Evolutionary conservation across 345 rosid species (phyloP).

Genomic region (Anastatica hierochuntica): DNA sequence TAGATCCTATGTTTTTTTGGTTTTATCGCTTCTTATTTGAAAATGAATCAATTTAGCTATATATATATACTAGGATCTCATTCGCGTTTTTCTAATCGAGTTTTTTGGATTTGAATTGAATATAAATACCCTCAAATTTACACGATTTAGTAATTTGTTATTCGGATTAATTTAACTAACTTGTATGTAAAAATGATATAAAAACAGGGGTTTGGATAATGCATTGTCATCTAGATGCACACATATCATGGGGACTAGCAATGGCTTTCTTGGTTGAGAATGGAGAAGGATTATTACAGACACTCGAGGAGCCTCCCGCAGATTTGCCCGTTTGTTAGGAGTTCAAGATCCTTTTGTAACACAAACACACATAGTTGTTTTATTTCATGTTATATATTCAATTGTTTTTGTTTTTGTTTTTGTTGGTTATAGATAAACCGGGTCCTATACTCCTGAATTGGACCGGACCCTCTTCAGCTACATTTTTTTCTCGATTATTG

Average conservation of each 20-base stretch:
- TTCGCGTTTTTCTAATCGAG: no score
- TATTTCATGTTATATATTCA: constrained; percentile 9
- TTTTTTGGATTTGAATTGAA: no score
- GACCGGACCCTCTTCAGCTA: no score
- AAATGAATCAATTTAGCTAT: no score
- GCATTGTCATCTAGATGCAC: constrained; percentile 98
- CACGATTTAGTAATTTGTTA: background rate
- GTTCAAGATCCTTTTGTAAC: background rate
- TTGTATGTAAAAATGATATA: no score
- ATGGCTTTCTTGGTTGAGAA: constrained; percentile 81
- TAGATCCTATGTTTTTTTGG: no score
- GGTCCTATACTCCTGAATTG: no score
- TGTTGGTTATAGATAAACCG: constrained; percentile 4
- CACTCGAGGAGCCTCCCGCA: constrained; percentile 50
- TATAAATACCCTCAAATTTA: no score
- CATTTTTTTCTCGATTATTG: constrained; percentile 12
- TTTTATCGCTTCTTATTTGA: no score
- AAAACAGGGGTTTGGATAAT: constrained; percentile 83
- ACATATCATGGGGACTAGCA: constrained; percentile 80
- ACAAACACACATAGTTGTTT: background rate
- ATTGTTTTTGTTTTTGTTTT: constrained; percentile 1
- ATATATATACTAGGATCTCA: no score
- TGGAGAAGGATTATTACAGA: constrained; percentile 49
- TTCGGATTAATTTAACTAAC: no score
- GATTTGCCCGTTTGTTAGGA: constrained; percentile 74